These are phyloP conservation scores for Prunus kanzakura DNA, from an alignment of 306 rosid genomes.

Conservation along the genomic window DNA sequence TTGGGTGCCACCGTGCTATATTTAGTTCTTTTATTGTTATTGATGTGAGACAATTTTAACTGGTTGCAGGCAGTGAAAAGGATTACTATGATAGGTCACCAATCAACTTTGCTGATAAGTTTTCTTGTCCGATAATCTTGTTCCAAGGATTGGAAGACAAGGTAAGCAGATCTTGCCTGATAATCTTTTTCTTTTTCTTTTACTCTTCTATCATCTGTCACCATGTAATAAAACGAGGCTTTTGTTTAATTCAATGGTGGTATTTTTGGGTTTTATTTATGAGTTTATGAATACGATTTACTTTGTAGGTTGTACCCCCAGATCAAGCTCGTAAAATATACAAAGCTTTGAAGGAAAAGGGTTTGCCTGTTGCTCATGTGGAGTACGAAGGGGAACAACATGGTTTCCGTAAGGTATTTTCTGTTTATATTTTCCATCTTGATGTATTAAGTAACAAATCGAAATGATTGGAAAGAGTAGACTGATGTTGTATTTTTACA, in stretches of 20 bases:
- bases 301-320: conserved; percentile 74
- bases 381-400: conserved; percentile 97
- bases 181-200: background rate
- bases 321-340: conserved; percentile 82
- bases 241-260: background rate
- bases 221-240: background rate
- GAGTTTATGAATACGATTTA: background rate
- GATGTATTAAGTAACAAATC: background rate
- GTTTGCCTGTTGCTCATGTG: conserved; percentile 86
- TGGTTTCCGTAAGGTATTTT: conserved; percentile 84
- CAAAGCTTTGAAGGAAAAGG: conserved; percentile 74
- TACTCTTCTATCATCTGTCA: background rate
- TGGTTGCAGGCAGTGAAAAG: conserved; percentile 61
- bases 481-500: conserved; percentile 13
- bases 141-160: conserved; percentile 97
- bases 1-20: background rate
- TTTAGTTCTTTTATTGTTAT: background rate
- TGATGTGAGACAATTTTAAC: conserved; percentile 19
- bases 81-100: conserved; percentile 73
- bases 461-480: conserved; percentile 5
- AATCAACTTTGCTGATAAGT: conserved; percentile 65
- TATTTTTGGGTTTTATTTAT: background rate
- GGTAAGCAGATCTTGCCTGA: conserved; percentile 36
- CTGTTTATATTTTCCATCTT: background rate
- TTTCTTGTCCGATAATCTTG: conserved; percentile 84